phyloP scores from a whole-genome alignment of 2,329 filamentous ascomycete species.

The Verticillium nubilum region DNA sequence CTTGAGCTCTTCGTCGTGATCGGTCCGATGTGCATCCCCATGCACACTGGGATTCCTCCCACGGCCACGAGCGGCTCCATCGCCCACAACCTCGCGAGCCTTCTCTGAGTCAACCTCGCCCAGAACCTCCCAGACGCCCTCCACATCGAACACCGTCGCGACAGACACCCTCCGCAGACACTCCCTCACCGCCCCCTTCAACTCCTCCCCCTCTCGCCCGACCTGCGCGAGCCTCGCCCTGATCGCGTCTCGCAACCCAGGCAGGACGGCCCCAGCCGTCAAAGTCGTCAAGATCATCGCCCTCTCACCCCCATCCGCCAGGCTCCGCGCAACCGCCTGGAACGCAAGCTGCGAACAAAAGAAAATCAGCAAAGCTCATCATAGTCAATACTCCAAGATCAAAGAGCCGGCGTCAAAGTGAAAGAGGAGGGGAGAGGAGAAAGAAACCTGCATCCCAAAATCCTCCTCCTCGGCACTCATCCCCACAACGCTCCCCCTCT shows the following conservation, averaged over 20 bases:
- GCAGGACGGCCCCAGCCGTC: slow-evolving; percentile 32
- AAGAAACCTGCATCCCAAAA: slow-evolving; percentile 37
- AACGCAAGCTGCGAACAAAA: slow-evolving; percentile 40
- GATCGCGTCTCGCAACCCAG: slow-evolving; percentile 34
- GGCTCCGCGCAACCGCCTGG: slow-evolving; percentile 37
- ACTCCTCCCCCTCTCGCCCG: slow-evolving; percentile 10
- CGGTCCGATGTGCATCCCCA: no score
- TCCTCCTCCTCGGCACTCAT: slow-evolving; percentile 46
- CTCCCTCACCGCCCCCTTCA: slow-evolving; percentile 19
- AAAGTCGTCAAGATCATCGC: slow-evolving; percentile 45
- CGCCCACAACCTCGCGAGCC: neutral
- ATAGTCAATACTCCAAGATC: no score
- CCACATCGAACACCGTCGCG: slow-evolving; percentile 52
- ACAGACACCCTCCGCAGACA: slow-evolving; percentile 47
- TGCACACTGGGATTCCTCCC: neutral
- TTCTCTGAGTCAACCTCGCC: slow-evolving; percentile 35
- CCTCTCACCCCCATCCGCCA: slow-evolving; percentile 22
- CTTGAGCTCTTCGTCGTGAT: neutral
- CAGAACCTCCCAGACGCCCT: slow-evolving; percentile 53
- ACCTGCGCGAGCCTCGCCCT: slow-evolving; percentile 23
- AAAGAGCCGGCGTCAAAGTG: no score
- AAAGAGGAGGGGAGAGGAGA: neutral
- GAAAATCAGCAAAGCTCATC: slow-evolving; percentile 10
- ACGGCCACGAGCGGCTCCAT: neutral
- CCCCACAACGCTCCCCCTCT: slow-evolving; percentile 47